These are phyloP conservation scores for Backusella liffmaniae DNA, from an alignment of 192 early-diverging fungal genomes.

Conservation along the genomic window DNA sequence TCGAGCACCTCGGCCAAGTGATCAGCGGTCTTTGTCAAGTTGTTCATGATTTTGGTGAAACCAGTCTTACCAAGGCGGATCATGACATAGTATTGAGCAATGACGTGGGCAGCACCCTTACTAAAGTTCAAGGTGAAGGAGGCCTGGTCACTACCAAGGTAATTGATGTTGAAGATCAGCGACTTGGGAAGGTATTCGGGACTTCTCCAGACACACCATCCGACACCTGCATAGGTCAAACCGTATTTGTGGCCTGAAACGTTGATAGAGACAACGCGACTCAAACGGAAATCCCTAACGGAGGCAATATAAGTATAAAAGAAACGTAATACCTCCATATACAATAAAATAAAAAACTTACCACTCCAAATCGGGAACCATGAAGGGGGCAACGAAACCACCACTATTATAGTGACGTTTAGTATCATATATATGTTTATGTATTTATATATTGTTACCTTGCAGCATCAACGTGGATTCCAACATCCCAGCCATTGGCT, in stretches of 20 bases:
- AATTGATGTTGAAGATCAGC: constrained; percentile 66
- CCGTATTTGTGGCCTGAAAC: constrained; percentile 82
- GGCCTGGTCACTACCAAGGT: constrained; percentile 30
- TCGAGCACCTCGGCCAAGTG: constrained; percentile 56
- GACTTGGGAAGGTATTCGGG: constrained; percentile 67
- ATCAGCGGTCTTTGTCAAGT: constrained; percentile 53
- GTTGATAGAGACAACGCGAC: constrained; percentile 77
- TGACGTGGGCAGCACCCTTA: constrained; percentile 61
- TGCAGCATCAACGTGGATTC: constrained; percentile 86
- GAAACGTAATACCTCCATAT: neutral
- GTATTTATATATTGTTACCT: constrained; percentile 8
- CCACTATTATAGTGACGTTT: constrained; percentile 43
- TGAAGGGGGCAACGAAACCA: constrained; percentile 84
- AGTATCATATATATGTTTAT: neutral
- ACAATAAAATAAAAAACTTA: neutral
- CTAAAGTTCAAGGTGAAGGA: constrained; percentile 80
- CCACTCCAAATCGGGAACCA: constrained; percentile 71
- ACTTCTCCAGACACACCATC: constrained; percentile 78
- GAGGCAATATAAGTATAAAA: neutral
- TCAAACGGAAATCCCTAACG: constrained; percentile 52
- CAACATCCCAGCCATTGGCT: constrained; percentile 66
- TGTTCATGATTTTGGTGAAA: constrained; percentile 66
- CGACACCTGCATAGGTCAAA: constrained; percentile 68
- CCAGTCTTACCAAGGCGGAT: constrained; percentile 71
- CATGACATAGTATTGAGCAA: constrained; percentile 83